Conservation (phyloP, 148 eudicot genomes). For the Camellia japonica region DNA sequence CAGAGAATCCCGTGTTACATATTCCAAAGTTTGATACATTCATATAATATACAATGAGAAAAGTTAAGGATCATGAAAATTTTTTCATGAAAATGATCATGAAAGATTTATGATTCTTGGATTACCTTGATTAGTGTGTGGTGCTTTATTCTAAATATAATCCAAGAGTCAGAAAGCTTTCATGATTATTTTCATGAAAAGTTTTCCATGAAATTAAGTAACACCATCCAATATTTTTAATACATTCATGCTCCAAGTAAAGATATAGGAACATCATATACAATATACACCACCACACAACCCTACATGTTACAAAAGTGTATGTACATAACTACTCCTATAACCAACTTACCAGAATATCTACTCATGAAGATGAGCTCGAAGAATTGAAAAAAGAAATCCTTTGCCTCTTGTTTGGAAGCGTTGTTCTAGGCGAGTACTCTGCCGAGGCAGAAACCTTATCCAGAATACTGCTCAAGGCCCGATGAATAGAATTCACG, state of each 20-base stretch:
- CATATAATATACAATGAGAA: too few relatives aligned
- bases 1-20: too few relatives aligned
- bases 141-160: too few relatives aligned
- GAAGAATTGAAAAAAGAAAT: slow-evolving; percentile 23
- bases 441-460: slow-evolving; percentile 46
- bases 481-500: slow-evolving; percentile 34
- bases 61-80: too few relatives aligned
- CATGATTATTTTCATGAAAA: too few relatives aligned
- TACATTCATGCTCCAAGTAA: neutral
- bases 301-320: neutral
- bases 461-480: slow-evolving; percentile 48
- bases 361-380: slow-evolving; percentile 23
- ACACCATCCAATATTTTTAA: neutral
- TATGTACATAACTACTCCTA: neutral
- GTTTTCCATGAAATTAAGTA: too few relatives aligned
- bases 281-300: neutral
- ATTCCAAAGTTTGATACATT: too few relatives aligned
- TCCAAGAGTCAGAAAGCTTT: too few relatives aligned
- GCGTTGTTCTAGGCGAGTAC: slow-evolving; percentile 33
- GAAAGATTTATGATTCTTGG: too few relatives aligned
- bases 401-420: slow-evolving; percentile 49
- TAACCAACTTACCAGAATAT: neutral
- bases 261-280: neutral
- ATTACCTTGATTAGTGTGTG: too few relatives aligned
- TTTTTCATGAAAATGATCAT: too few relatives aligned